phyloP scores from a whole-genome alignment of 768 basidiomycete genomes.

The Lactarius deliciosus region DNA sequence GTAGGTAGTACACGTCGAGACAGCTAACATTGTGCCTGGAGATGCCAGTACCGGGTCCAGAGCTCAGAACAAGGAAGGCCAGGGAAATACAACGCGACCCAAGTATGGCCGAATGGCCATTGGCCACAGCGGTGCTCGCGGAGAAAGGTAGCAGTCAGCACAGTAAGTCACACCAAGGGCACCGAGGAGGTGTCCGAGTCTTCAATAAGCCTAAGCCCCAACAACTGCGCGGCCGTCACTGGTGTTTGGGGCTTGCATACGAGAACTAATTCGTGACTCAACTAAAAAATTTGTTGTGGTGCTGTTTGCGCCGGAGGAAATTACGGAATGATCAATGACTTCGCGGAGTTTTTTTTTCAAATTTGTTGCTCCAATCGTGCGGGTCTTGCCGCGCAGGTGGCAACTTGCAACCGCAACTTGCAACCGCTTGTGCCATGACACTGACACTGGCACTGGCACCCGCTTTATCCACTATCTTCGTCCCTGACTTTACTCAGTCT shows the following conservation, averaged over 20 bases:
- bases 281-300: background rate
- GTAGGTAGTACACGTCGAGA: background rate
- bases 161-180: background rate
- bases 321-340: background rate
- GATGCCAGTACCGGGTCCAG: slow-evolving; percentile 13
- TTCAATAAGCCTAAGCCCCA: background rate
- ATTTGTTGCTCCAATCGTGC: background rate
- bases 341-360: slow-evolving; percentile 4
- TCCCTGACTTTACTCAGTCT: background rate
- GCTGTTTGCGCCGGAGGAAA: background rate
- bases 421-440: background rate
- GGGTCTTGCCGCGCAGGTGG: background rate
- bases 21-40: slow-evolving; percentile 19
- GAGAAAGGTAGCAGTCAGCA: background rate
- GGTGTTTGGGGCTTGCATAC: background rate
- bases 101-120: background rate
- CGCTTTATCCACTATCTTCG: background rate
- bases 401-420: no score
- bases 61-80: slow-evolving; percentile 5
- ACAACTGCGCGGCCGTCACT: background rate
- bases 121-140: background rate
- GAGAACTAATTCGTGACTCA: background rate
- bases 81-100: background rate
- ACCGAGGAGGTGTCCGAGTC: background rate
- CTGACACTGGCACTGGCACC: no score